Evolutionary conservation across 1,284 basidiomycete species (phyloP).

Genomic region (Sanghuangporus weigelae): DNA sequence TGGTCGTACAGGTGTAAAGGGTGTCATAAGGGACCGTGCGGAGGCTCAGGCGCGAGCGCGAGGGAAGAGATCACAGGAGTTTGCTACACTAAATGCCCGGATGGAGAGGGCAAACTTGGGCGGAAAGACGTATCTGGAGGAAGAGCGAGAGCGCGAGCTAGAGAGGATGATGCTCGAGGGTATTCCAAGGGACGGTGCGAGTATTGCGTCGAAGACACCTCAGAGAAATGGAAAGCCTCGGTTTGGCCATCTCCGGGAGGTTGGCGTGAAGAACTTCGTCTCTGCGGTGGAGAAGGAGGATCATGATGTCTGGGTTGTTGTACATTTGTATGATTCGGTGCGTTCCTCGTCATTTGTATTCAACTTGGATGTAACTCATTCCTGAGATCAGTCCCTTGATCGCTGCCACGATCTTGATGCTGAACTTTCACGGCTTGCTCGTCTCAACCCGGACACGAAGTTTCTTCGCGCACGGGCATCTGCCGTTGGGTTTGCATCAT

Average conservation of each 20-base stretch:
- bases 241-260: conserved; percentile 80
- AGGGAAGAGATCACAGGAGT: conserved; percentile 42
- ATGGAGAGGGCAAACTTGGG: conserved; percentile 52
- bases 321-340: conserved; percentile 82
- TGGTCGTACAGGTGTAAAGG: conserved; percentile 79
- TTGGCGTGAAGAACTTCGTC: conserved; percentile 70
- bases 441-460: conserved; percentile 66
- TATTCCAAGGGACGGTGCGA: conserved; percentile 31
- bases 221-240: conserved; percentile 39
- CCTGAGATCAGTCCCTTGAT: conserved; percentile 52
- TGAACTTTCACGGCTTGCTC: conserved; percentile 62
- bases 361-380: neutral
- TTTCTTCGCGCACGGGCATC: conserved; percentile 74
- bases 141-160: conserved; percentile 52
- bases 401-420: conserved; percentile 70
- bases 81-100: conserved; percentile 42
- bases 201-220: conserved; percentile 27
- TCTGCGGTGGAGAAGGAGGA: conserved; percentile 73
- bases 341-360: conserved; percentile 27
- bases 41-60: conserved; percentile 56
- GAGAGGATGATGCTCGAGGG: conserved; percentile 34
- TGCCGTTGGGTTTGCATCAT: conserved; percentile 69
- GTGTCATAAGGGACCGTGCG: conserved; percentile 71
- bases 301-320: conserved; percentile 65
- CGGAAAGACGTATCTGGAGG: conserved; percentile 65